Percentiles rank a stretch among this genome's conserved stretches.
Conservation (phyloP, 106 monocot genomes). For the Hemerocallis citrina region DNA sequence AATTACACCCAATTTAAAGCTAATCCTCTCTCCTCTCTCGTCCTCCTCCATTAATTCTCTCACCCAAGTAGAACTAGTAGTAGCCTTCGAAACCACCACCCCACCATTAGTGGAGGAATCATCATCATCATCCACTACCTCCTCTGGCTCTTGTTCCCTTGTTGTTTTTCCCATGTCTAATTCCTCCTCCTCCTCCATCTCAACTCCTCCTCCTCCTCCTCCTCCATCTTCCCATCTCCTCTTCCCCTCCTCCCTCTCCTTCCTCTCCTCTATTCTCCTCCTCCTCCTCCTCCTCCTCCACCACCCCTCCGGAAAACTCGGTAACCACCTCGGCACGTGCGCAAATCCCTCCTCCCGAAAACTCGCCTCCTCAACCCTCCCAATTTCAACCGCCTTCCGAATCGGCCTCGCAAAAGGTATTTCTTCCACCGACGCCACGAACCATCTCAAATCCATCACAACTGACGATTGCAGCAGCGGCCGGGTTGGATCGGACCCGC, state of each 20-base stretch:
- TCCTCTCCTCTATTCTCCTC: too few species aligned
- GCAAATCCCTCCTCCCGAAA: conserved; percentile 19
- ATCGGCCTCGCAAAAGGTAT: conserved; percentile 47
- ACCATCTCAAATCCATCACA: conserved; percentile 25
- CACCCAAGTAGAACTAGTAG: too few species aligned
- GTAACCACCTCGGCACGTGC: conserved; percentile 67
- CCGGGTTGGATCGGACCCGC: conserved; percentile 18
- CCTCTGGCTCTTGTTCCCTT: too few species aligned
- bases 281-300: neutral
- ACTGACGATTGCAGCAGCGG: conserved; percentile 25
- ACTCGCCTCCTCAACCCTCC: neutral
- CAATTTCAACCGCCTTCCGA: neutral
- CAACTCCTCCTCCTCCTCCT: neutral
- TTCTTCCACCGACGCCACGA: conserved; percentile 32
- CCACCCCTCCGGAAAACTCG: conserved; percentile 35
- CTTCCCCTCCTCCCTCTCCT: neutral
- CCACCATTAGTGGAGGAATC: too few species aligned
- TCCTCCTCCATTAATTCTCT: neutral
- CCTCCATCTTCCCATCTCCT: neutral
- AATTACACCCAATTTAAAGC: conserved; percentile 7
- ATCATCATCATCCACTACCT: too few species aligned
- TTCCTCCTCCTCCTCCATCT: neutral
- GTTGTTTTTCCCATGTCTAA: too few species aligned
- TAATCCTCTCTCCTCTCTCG: neutral
- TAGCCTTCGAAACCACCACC: too few species aligned